Base-by-base conservation (phyloP, 2,329 filamentous ascomycete species). In the Onygenales sp. region DNA sequence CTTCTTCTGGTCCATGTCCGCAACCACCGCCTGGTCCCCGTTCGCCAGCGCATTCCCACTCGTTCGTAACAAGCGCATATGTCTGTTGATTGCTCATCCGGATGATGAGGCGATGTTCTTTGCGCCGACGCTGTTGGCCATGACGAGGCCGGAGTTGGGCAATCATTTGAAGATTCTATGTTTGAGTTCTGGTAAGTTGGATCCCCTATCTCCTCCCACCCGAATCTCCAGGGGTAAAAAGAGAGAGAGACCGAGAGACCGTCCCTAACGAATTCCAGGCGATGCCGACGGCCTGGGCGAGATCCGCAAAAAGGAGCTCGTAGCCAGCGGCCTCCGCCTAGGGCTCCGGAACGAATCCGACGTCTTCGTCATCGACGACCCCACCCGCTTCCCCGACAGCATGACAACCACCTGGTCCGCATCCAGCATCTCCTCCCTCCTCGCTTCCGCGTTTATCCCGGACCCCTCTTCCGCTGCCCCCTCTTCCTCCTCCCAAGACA, bases 41-140 rank as follows among this genome's bases (percentile, higher is more conserved):
- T 68, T 71, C 54, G 65, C 66, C 7, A 61, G 63, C 31, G 63
- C 62, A 36, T 71, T 73, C 54, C 87, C 88, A 3, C 79, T 74
- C 44, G 75, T 96, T 58, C 77, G 77, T 61, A 86, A 88, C 74
- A 94, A 95, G 78, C 84, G 88, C 64, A 89, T 98, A 65, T 87
- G 88, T 67, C 80, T 98, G 52, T 77, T 98, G 52, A 97, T 98
- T 64, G 93, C 93, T 21, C 93, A 98, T 73, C 93, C 93, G 0
- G 93, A 98, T 71, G 93, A 98, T 65, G 93, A 98, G 75, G 93
- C 92, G 69, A 98, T 98, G 93, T 98, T 98, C 78, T 98, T 98
- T 72, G 84, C 90, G 58, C 93, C 93, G 0, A 87, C 89, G 0
- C 77, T 97, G 11, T 78, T 94, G 62, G 84, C 87, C n/a, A 80